Evolutionary conservation across 768 basidiomycete species (phyloP), one percentile per base, ranked within the genome.

Genomic region (Amanita inopinata): DNA sequence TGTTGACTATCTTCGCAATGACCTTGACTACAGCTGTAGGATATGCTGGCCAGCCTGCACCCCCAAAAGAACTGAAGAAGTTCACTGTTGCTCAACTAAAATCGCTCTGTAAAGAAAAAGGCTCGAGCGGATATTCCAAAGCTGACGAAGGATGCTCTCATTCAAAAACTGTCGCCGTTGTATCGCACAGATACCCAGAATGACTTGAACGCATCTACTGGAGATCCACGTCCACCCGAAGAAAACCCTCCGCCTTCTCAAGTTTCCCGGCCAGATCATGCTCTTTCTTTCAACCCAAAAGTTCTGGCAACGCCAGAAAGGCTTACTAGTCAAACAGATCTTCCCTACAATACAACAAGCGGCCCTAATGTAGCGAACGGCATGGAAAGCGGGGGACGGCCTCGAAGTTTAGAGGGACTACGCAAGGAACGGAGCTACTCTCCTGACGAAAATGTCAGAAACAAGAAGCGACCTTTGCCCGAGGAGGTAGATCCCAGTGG

Each of bases 111-210:
- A 86, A 81, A 54, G 80, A 78, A 38, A 68, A 60, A 42, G 62
- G 68, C 15, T 61, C 86, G 18, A 53, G 64, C 32, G 80, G 79
- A 0, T 86, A 83, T 54, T 82, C 81, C n/a, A 7, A 87, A 80
- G 54, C 70, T 83, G 14, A 55, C 59, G 30, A 85, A 85, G 56
- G 59, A 63, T 39, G 71, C 63, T 1, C 64, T 86, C 27, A 57
- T 86, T 20, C 63, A 66, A 46, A 80, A 70, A 53, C 51, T 69
- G 14, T 55, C 76, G 20, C 46, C 43, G 9, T 14, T 28, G 14
- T 37, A 44, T 27, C n/a, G 10, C 6, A 12, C 22, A 9, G n/a
- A 10, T 27, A 15, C 14, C 9, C 27, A 39, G 23, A 6, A 38
- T 15, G 6, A 2, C 5, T 14, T 18, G 11, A 6, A 8, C 18